These are phyloP conservation scores for Gossypium longicalyx DNA, from an alignment of 345 rosid species.

Conservation along the genomic window DNA sequence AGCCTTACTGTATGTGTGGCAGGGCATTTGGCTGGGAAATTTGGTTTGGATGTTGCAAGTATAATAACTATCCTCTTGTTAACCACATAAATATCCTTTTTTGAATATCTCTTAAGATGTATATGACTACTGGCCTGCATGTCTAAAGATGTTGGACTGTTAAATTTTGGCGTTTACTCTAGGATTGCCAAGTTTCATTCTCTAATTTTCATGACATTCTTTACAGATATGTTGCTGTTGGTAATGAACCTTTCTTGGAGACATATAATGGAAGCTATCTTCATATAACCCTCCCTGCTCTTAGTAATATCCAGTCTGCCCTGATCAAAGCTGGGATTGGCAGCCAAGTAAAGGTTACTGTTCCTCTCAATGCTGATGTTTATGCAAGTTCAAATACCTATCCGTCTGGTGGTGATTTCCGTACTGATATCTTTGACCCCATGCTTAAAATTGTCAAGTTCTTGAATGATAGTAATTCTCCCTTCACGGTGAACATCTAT, in stretches of 20 bases:
- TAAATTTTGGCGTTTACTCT: not conserved
- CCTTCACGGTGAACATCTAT: constrained; percentile 87
- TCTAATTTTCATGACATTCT: not conserved
- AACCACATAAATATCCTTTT: not conserved
- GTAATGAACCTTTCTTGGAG: constrained; percentile 83
- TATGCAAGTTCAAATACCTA: constrained; percentile 36
- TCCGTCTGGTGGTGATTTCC: constrained; percentile 91
- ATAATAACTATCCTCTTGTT: not conserved
- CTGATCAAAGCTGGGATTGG: constrained; percentile 70
- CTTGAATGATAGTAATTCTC: constrained; percentile 53
- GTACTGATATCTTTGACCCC: constrained; percentile 62
- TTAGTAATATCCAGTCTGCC: constrained; percentile 72
- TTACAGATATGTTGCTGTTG: constrained; percentile 85
- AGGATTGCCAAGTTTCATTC: not conserved
- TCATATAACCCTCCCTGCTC: constrained; percentile 66
- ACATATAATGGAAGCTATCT: constrained; percentile 79
- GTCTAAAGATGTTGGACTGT: not conserved
- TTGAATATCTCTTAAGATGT: not conserved
- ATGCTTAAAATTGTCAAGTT: constrained; percentile 78
- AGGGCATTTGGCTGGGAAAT: not conserved
- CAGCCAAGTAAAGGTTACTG: constrained; percentile 73
- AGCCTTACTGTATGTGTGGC: not conserved
- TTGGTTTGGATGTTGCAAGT: not conserved
- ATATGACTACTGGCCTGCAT: not conserved
- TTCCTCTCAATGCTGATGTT: constrained; percentile 85